Conservation (phyloP, 1,139 yeast species). For the Arxiozyma heterogenica region DNA sequence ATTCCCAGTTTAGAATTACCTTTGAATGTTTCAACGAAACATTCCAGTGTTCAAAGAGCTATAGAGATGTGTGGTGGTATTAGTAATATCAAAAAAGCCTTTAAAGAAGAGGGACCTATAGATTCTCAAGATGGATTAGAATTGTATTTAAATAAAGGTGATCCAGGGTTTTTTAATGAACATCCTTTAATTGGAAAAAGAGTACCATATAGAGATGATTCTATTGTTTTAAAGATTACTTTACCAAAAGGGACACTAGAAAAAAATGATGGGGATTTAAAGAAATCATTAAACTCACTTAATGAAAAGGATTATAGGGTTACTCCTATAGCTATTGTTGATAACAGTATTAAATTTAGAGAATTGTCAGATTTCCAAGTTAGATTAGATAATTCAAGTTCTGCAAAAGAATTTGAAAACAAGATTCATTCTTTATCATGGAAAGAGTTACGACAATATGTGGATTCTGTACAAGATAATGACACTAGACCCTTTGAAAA, state of each 20-base stretch:
- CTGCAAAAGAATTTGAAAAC: conserved; percentile 36
- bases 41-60: conserved; percentile 50
- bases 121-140: conserved; percentile 52
- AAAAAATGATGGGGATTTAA: conserved; percentile 42
- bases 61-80: conserved; percentile 72
- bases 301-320: conserved; percentile 33
- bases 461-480: conserved; percentile 36
- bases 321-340: conserved; percentile 59
- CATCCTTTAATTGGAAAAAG: conserved; percentile 62
- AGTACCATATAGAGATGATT: conserved; percentile 42
- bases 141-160: conserved; percentile 39
- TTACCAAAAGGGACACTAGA: conserved; percentile 54
- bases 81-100: conserved; percentile 33
- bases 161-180: conserved; percentile 37
- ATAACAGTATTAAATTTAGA: conserved; percentile 67
- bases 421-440: conserved; percentile 28
- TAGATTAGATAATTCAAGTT: conserved; percentile 48
- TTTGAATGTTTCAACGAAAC: conserved; percentile 40
- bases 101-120: conserved; percentile 31
- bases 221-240: conserved; percentile 57
- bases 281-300: conserved; percentile 38
- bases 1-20: conserved; percentile 76
- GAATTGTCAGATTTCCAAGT: conserved; percentile 86
- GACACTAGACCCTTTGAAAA: conserved; percentile 30
- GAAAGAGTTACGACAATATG: conserved; percentile 32